Evolutionary conservation across 805 yeast species (phyloP).

Genomic region (Cyberlindnera misumaiensis): DNA sequence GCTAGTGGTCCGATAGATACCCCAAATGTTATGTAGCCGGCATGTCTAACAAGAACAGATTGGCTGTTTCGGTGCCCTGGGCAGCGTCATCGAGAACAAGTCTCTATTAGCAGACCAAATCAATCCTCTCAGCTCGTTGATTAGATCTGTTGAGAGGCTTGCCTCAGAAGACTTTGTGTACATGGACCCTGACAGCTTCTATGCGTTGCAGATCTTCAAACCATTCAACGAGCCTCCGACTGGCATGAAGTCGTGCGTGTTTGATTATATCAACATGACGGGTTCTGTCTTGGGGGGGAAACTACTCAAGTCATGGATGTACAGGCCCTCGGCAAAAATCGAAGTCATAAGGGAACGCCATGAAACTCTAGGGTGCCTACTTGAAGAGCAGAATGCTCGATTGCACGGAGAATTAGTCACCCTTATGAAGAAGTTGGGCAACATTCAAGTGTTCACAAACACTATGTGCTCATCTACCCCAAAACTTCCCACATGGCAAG

Average conservation of each 20-base stretch:
- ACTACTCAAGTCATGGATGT: conserved; percentile 28
- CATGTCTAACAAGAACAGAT: conserved; percentile 1
- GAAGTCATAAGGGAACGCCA: conserved; percentile 25
- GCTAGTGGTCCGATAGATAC: conserved; percentile 9
- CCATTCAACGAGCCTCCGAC: conserved; percentile 4
- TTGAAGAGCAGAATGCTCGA: conserved; percentile 14
- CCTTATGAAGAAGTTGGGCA: conserved; percentile 23
- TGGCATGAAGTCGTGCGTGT: conserved; percentile 11
- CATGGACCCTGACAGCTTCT: conserved; percentile 25
- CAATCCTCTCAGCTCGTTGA: not conserved
- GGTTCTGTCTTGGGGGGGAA: conserved; percentile 25
- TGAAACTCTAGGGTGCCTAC: conserved; percentile 23
- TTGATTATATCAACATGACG: conserved; percentile 21
- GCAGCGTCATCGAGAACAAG: conserved; percentile 1
- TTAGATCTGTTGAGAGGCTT: conserved; percentile 3
- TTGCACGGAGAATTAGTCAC: conserved; percentile 17
- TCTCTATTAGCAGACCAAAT: conserved; percentile 2
- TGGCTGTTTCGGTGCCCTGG: conserved; percentile 4
- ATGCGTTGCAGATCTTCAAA: conserved; percentile 22
- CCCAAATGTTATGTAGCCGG: not conserved
- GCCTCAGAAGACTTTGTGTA: conserved; percentile 13
- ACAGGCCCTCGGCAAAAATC: conserved; percentile 27
- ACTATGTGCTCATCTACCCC: conserved; percentile 23
- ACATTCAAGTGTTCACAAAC: conserved; percentile 20
- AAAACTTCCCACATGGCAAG: conserved; percentile 25